Conservation (phyloP, 768 basidiomycete species). For the Pleurotus tuber-regium region DNA sequence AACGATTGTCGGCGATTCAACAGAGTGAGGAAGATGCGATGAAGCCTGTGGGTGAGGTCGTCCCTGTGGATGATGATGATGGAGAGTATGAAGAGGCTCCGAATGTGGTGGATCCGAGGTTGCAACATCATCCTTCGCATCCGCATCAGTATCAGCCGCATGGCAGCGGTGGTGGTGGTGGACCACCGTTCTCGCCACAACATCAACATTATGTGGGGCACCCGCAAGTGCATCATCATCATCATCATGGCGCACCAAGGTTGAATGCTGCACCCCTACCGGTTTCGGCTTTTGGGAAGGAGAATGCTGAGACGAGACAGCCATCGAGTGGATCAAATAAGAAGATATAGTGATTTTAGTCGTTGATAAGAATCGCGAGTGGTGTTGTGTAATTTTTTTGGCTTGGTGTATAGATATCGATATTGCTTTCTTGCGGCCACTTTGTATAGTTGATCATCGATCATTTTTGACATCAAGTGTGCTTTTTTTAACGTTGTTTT, state of each 20-base stretch:
- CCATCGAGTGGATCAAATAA: neutral
- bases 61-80: slow-evolving; percentile 6
- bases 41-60: slow-evolving; percentile 69
- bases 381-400: too few relatives aligned
- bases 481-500: too few relatives aligned
- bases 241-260: slow-evolving; percentile 21
- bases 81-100: neutral
- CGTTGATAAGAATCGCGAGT: too few relatives aligned
- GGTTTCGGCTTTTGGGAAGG: slow-evolving; percentile 17
- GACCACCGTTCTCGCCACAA: slow-evolving; percentile 16
- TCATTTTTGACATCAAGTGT: too few relatives aligned
- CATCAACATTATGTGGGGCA: neutral
- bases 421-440: too few relatives aligned
- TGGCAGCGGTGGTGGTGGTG: neutral
- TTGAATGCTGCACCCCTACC: slow-evolving; percentile 30
- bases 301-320: slow-evolving; percentile 13
- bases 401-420: too few relatives aligned
- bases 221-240: slow-evolving; percentile 20
- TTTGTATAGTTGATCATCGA: too few relatives aligned
- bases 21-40: slow-evolving; percentile 52
- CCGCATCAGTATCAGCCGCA: neutral
- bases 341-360: neutral
- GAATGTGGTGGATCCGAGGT: neutral
- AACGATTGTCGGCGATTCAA: slow-evolving; percentile 36
- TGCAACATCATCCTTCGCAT: neutral